These are phyloP conservation scores for Penicillium cataractarum DNA, from an alignment of 495 filamentous ascomycete genomes.

Conservation along the genomic window DNA sequence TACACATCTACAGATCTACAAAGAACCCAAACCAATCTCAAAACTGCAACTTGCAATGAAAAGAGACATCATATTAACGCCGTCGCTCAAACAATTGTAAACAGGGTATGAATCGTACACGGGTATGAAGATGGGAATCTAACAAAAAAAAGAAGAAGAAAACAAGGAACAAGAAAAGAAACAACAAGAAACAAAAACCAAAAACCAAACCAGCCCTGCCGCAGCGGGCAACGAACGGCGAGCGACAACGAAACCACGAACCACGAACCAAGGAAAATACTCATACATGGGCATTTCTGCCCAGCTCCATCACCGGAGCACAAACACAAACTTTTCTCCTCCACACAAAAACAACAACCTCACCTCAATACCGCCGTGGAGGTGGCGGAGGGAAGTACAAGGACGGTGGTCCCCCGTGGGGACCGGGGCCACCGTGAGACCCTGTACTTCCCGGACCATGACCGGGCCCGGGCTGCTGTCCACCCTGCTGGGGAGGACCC, in stretches of 20 bases:
- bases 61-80: slow-evolving; percentile 7
- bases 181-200: neutral
- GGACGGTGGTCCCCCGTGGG: slow-evolving; percentile 17
- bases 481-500: slow-evolving; percentile 19
- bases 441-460: slow-evolving; percentile 6
- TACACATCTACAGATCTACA: neutral
- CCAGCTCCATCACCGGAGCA: neutral
- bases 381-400: slow-evolving; percentile 27
- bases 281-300: neutral
- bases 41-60: neutral
- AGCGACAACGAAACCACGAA: too few relatives aligned
- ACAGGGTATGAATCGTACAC: neutral
- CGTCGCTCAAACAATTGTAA: slow-evolving; percentile 18
- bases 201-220: neutral
- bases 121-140: neutral
- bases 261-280: neutral
- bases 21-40: neutral
- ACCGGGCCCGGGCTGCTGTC: neutral
- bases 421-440: slow-evolving; percentile 25
- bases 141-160: neutral
- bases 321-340: neutral
- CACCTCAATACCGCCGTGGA: slow-evolving; percentile 7
- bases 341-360: too few relatives aligned
- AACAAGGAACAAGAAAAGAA: neutral
- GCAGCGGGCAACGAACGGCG: too few relatives aligned